Percentiles rank a stretch among this genome's conserved stretches.
Evolutionary conservation across 2,329 filamentous ascomycete species (phyloP).

Genomic region (Talaromyces verruculosus): DNA sequence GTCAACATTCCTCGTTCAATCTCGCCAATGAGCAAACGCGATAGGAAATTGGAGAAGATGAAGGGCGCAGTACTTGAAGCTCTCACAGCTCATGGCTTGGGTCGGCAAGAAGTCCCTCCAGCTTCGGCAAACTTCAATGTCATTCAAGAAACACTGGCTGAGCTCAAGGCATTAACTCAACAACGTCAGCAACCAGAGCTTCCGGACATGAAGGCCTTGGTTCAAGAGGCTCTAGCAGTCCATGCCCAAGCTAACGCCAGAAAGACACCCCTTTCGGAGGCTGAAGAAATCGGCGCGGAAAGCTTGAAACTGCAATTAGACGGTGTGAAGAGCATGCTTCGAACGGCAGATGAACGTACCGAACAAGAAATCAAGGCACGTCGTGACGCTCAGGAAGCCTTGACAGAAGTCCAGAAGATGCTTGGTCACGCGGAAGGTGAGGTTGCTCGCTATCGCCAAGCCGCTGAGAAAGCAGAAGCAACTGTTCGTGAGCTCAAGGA

Average conservation of each 20-base stretch:
- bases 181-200: slow-evolving; percentile 33
- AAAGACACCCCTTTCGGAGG: slow-evolving; percentile 36
- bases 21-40: slow-evolving; percentile 67
- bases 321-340: slow-evolving; percentile 69
- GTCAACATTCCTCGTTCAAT: slow-evolving; percentile 61
- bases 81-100: slow-evolving; percentile 51
- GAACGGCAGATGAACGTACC: slow-evolving; percentile 61
- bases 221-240: slow-evolving; percentile 59
- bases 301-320: slow-evolving; percentile 58
- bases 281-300: slow-evolving; percentile 52
- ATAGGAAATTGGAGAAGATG: slow-evolving; percentile 81
- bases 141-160: slow-evolving; percentile 41
- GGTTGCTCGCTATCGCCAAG: slow-evolving; percentile 47
- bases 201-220: slow-evolving; percentile 60
- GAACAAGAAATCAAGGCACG: slow-evolving; percentile 65
- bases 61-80: slow-evolving; percentile 65
- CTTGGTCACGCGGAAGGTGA: slow-evolving; percentile 65
- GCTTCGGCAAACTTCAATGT: slow-evolving; percentile 38
- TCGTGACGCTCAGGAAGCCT: slow-evolving; percentile 68
- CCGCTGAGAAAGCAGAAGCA: slow-evolving; percentile 64
- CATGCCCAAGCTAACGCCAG: slow-evolving; percentile 54
- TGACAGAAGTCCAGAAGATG: slow-evolving; percentile 70
- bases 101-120: slow-evolving; percentile 26
- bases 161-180: slow-evolving; percentile 30
- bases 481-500: slow-evolving; percentile 64